Evolutionary conservation across 1,284 basidiomycete species (phyloP).

Genomic region (Microbotryomycetes sp.): DNA sequence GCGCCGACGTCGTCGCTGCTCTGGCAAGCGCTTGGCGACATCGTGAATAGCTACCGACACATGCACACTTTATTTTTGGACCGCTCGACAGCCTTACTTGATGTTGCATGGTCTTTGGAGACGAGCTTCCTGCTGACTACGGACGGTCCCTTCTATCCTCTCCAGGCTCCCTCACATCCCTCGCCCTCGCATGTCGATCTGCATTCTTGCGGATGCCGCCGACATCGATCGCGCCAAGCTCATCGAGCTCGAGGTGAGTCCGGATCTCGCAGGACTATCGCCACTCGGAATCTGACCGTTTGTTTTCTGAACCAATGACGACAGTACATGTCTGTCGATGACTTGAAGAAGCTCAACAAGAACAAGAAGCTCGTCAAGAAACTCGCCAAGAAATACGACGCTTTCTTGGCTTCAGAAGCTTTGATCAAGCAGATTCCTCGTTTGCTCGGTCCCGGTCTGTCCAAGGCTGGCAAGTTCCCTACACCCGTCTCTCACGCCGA

Average conservation of each 20-base stretch:
- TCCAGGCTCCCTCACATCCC: constrained; percentile 89
- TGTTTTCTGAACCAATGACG: too few species aligned
- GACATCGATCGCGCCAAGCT: constrained; percentile 99
- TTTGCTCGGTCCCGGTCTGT: constrained; percentile 98
- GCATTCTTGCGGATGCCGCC: constrained; percentile 97
- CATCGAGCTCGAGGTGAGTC: constrained; percentile 69
- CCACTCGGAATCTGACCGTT: neutral
- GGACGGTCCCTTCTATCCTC: constrained; percentile 28
- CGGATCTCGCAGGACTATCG: neutral
- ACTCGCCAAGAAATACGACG: constrained; percentile 99
- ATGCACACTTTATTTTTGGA: neutral
- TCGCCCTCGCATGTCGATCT: constrained; percentile 97
- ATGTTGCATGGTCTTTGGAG: neutral
- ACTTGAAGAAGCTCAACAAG: constrained; percentile 99
- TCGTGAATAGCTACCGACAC: too few species aligned
- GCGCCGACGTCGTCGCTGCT: neutral
- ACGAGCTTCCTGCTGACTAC: too few species aligned
- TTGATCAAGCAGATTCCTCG: constrained; percentile 99
- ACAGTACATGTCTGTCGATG: constrained; percentile 90
- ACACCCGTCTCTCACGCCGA: constrained; percentile 84
- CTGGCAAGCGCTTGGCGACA: too few species aligned
- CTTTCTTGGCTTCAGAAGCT: constrained; percentile 95
- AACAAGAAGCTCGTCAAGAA: constrained; percentile 99
- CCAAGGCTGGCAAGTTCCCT: constrained; percentile 99
- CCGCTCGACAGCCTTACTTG: neutral